These are phyloP conservation scores for Tetradesmus obliquus DNA, from an alignment of 139 green algal genomes.

Conservation along the genomic window DNA sequence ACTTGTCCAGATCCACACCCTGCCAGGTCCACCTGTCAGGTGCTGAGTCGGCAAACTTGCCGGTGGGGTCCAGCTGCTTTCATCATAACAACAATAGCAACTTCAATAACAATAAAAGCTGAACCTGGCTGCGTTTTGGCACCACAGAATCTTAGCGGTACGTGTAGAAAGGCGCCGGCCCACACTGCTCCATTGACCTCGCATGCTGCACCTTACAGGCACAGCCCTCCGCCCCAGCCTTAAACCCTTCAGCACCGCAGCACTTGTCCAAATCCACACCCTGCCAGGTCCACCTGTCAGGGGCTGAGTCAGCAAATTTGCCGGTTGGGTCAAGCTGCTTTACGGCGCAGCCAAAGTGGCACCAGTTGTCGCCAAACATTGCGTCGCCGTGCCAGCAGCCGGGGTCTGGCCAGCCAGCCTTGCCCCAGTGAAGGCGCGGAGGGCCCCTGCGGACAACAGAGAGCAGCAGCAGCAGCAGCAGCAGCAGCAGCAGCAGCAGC, in stretches of 20 bases:
- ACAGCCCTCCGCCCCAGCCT: conserved; percentile 43
- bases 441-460: conserved; percentile 13
- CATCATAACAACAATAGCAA: too few species aligned
- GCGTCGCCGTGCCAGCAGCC: conserved; percentile 69
- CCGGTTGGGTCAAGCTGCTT: conserved; percentile 60
- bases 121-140: too few species aligned
- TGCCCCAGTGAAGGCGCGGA: conserved; percentile 84
- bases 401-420: conserved; percentile 68
- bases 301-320: conserved; percentile 58
- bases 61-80: conserved; percentile 59
- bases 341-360: conserved; percentile 70
- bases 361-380: conserved; percentile 67
- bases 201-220: conserved; percentile 56
- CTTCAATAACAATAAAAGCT: not conserved
- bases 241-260: conserved; percentile 57
- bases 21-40: conserved; percentile 65
- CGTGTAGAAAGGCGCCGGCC: conserved; percentile 65
- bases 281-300: conserved; percentile 65
- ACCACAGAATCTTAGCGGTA: too few species aligned
- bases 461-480: not conserved
- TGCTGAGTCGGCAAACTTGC: conserved; percentile 59
- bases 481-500: not conserved
- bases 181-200: conserved; percentile 41
- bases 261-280: conserved; percentile 66
- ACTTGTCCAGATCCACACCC: conserved; percentile 63